A percentile compares a stretch with the other conserved stretches of the same genome.
Evolutionary conservation across 2,329 filamentous ascomycete genomes (phyloP).

Genomic region (Scolecobasidium constrictum): DNA sequence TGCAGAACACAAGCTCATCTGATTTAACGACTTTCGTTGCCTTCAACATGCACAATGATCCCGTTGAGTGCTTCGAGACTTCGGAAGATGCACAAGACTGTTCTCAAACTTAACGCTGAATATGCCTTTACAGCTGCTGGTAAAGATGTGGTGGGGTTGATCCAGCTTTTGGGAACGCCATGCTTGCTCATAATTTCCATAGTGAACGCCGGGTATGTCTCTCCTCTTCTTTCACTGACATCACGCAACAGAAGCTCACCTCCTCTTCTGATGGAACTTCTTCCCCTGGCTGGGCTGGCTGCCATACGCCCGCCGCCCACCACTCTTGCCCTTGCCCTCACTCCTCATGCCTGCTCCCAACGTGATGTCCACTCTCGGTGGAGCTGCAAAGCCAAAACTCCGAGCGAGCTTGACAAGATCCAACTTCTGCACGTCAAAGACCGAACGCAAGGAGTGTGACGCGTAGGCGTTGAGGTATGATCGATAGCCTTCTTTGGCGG

Average conservation of each 20-base stretch:
- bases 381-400: conserved; percentile 68
- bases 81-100: too few relatives aligned
- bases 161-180: too few relatives aligned
- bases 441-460: conserved; percentile 68
- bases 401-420: conserved; percentile 78
- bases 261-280: conserved; percentile 41
- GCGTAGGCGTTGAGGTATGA: conserved; percentile 94
- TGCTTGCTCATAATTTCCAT: too few relatives aligned
- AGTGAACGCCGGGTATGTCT: too few relatives aligned
- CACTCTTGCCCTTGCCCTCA: conserved; percentile 57
- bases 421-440: conserved; percentile 74
- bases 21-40: too few relatives aligned
- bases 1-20: too few relatives aligned
- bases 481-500: conserved; percentile 64
- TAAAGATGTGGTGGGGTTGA: too few relatives aligned
- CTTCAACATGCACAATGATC: too few relatives aligned
- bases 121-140: too few relatives aligned
- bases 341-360: conserved; percentile 70
- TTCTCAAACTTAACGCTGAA: too few relatives aligned
- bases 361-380: conserved; percentile 69
- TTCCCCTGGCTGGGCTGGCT: conserved; percentile 61
- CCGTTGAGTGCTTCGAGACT: too few relatives aligned
- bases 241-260: not conserved
- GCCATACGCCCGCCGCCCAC: conserved; percentile 59
- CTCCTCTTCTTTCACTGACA: too few relatives aligned